Evolutionary conservation across 2,329 filamentous ascomycete species (phyloP).

Genomic region (Monosporascus sp.): DNA sequence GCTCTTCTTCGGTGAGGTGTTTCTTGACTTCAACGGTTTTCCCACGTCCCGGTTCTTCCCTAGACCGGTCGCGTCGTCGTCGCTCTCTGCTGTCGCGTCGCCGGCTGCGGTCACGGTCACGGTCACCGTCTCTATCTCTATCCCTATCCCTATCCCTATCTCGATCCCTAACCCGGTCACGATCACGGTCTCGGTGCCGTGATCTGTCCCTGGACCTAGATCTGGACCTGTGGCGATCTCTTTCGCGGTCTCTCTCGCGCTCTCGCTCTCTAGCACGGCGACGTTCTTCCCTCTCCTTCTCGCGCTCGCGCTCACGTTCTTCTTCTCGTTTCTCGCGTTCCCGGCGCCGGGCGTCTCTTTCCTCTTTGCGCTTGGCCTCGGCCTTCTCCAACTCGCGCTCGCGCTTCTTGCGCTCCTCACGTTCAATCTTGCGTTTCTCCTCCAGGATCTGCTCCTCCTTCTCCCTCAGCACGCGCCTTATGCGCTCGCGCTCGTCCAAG

Average conservation of each 20-base stretch:
- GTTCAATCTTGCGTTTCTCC: slow-evolving; percentile 54
- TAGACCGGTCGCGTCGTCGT: slow-evolving; percentile 28
- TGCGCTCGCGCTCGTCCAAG: slow-evolving; percentile 54
- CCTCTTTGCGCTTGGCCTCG: slow-evolving; percentile 45
- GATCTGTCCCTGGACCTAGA: slow-evolving; percentile 13
- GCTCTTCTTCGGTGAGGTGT: slow-evolving; percentile 53
- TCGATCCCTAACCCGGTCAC: slow-evolving; percentile 27
- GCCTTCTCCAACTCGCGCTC: slow-evolving; percentile 46
- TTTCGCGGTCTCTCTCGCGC: slow-evolving; percentile 25
- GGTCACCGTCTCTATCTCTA: slow-evolving; percentile 28
- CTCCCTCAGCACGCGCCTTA: slow-evolving; percentile 55
- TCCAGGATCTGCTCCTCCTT: slow-evolving; percentile 58
- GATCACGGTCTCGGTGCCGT: slow-evolving; percentile 22
- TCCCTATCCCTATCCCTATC: slow-evolving; percentile 26
- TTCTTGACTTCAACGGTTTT: slow-evolving; percentile 45
- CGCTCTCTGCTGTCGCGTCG: slow-evolving; percentile 27
- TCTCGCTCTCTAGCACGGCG: slow-evolving; percentile 37
- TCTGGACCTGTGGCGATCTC: slow-evolving; percentile 5
- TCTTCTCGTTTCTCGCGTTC: slow-evolving; percentile 34
- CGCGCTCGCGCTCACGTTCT: slow-evolving; percentile 37
- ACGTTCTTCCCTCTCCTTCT: slow-evolving; percentile 53
- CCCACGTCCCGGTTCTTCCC: slow-evolving; percentile 31
- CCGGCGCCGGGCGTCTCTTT: slow-evolving; percentile 43
- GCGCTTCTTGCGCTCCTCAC: slow-evolving; percentile 49
- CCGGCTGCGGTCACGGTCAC: slow-evolving; percentile 29